phyloP scores from a whole-genome alignment of 2,329 filamentous ascomycete genomes.

The Botryotinia globosa region DNA sequence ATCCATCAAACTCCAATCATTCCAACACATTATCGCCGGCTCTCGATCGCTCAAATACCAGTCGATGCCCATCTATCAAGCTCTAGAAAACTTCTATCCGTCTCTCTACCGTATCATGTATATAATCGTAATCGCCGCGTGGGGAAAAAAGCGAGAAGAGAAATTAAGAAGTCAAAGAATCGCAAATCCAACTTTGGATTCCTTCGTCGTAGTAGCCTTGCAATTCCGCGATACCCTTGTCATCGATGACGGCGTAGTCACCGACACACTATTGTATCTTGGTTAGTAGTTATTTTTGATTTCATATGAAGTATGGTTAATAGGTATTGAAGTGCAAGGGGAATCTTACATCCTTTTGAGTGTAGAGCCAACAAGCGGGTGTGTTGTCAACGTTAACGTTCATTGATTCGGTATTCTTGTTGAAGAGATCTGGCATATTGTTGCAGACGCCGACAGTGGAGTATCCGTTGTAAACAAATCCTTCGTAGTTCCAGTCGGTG shows the following conservation, averaged over 20 bases:
- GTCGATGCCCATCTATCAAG: neutral
- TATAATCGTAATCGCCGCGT: neutral
- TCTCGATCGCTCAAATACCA: neutral
- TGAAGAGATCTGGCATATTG: neutral
- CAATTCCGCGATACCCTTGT: neutral
- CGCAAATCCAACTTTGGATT: slow-evolving; percentile 5
- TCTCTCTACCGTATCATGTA: neutral
- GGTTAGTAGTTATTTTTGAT: neutral
- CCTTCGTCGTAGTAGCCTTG: slow-evolving; percentile 2
- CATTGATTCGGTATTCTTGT: slow-evolving; percentile 8
- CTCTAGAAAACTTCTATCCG: neutral
- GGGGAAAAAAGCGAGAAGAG: neutral
- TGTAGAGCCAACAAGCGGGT: slow-evolving; percentile 16
- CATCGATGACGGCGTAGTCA: neutral
- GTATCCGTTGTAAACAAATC: slow-evolving; percentile 4
- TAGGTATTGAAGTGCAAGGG: neutral
- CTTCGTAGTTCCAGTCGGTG: neutral
- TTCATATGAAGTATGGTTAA: neutral
- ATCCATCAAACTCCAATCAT: neutral
- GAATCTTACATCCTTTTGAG: neutral
- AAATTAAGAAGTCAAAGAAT: neutral
- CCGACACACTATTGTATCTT: neutral
- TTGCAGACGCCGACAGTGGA: neutral
- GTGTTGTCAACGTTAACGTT: neutral
- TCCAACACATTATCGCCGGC: neutral